Evolutionary conservation across 2,329 filamentous ascomycete species (phyloP), one percentile per base, ranked within the genome.

Genomic region (Hymenoscyphus occultus): DNA sequence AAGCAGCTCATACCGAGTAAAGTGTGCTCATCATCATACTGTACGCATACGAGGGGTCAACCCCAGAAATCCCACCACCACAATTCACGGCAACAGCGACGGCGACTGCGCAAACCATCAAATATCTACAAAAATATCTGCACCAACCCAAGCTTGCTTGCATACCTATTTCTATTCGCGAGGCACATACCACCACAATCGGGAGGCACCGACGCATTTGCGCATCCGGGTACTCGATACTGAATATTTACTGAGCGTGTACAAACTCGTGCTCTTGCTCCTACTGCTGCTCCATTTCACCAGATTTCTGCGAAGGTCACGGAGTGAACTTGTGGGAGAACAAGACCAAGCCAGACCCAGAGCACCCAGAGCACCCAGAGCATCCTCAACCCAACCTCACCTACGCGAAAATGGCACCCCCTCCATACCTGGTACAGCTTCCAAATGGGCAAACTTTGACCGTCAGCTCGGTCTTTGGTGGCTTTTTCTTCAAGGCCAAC

Each of bases 391-490:
- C 32, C 10, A n/a, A 22, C 32, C 32, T n/a, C 35, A 16, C 9
- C n/a, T 5, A 6, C 54, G 14, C 12, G 22, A 56, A 56, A 28
- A 75, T 75, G 73, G 67, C 70, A 13, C 66, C 71, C 2, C 66
- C 65, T 2, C 67, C 67, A 19, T 70, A 60, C 59, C 76, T 84
- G 58, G 82, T 93, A 66, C 85, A 90, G 76, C 82, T 98, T 71
- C 94, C 94, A 59, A 96, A 97, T 78, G 94, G 93, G 74, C 92
- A 95, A 79, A 89, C 84, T 69, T 85, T 95, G 74, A 90, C 88
- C 2, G 90, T 96, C 39, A 87, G 87, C 14, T 91, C 93, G 0
- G 92, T 97, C 32, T 97, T 97, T 76, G 92, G 91, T n/a, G 94
- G 94, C 39, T 83, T 95, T 64, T 91, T 89, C 73, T 97, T 97